Base-by-base conservation (phyloP, 805 yeast genomes). In the Wickerhamomyces bisporus region DNA sequence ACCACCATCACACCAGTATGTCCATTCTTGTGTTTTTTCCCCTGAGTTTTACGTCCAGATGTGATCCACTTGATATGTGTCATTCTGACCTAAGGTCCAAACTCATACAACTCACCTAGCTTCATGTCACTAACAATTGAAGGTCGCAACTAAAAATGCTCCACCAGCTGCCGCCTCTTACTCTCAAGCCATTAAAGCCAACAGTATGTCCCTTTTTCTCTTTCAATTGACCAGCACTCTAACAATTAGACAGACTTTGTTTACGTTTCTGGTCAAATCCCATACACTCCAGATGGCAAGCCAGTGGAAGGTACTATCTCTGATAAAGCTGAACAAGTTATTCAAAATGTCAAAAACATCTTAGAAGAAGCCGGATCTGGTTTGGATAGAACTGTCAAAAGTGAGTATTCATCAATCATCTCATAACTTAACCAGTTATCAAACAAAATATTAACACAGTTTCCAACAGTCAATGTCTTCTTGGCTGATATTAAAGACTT, bases 121-220 rank as follows among this genome's bases (percentile, higher is more conserved):
- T 3, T 17, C 9, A 16, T 5, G 24, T 6, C 25, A 35, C 40
- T 58, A 56, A 54, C 57, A 43, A 53, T 37, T 53, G 23, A 57
- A 70, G 73, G 80, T 86, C 42, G 70, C 73, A 52, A 78, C 95
- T 36, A 69, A 77, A 46, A 70, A 69, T 49, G 96, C 98, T 26
- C 98, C 98, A 50, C 88, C 95, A 42, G 96, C 98, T 44, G 96
- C 96, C 29, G 98, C 96, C 27, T 79, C 96, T 12, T 91, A 91
- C 65, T 86, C 96, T 21, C 98, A 93, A 65, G 98, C 98, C 34
- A 77, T 89, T 62, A 88, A 85, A 68, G 95, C 80, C 53, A 86
- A 86, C 62, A 77, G 68, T 60, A 38, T 30, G 57, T 48, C 9
- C 14, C 34, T 11, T 34, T 14, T 10, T 21, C 7, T 21, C 10